Percentiles rank a stretch among this genome's conserved stretches.
Conservation (phyloP, 2,329 filamentous ascomycete species). For the Aspergillus pseudoviridinutans region DNA sequence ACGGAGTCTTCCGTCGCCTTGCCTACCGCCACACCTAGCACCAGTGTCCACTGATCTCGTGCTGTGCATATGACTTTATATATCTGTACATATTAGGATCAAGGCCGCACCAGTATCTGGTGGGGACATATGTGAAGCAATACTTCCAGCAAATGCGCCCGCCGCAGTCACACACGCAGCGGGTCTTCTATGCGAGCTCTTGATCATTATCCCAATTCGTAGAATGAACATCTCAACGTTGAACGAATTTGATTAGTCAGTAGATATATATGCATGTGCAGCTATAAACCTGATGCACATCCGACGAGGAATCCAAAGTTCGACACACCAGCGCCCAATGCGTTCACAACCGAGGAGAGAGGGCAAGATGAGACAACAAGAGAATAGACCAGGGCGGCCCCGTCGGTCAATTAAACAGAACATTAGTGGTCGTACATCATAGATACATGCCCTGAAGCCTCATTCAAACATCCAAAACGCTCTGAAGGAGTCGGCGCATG, state of each 20-base stretch:
- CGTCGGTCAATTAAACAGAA: neutral
- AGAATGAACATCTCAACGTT: neutral
- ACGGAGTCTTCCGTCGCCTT: constrained; percentile 40
- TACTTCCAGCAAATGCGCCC: too few relatives aligned
- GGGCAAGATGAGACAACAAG: neutral
- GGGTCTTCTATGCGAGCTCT: neutral
- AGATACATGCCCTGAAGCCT: neutral
- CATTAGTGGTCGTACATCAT: neutral
- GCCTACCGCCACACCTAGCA: constrained; percentile 19
- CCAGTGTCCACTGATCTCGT: neutral
- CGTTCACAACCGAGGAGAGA: neutral
- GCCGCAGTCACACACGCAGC: too few relatives aligned
- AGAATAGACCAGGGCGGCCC: neutral
- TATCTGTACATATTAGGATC: neutral
- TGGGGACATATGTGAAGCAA: neutral
- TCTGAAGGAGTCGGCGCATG: neutral
- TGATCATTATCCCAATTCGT: neutral
- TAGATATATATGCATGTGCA: neutral
- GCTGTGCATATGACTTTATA: neutral
- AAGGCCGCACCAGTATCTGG: neutral
- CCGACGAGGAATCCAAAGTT: neutral
- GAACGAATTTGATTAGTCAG: neutral
- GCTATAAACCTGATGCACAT: neutral
- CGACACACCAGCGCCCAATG: neutral
- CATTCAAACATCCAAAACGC: neutral